Base-by-base conservation (phyloP, 176 grass and related monocot genomes). In the Tuctoria greenei region DNA sequence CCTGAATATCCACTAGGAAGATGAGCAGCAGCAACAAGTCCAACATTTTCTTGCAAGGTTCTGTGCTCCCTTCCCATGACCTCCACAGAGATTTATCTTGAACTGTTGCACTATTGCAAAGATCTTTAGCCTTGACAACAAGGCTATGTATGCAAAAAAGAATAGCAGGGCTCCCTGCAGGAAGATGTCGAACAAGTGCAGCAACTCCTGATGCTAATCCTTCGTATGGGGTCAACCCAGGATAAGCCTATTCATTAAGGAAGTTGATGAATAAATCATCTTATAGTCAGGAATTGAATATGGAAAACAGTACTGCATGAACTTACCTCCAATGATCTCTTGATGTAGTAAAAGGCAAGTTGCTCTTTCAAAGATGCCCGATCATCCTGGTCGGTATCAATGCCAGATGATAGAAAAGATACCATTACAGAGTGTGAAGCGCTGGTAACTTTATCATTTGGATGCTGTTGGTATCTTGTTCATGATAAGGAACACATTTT, bases 1-100 rank as follows among this genome's bases (percentile, higher is more conserved):
- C 95, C 91, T 98, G 91, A 87, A 98, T 92, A 90, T 98, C 95
- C 20, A 94, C 82, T 28, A 98, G 82, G 88, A 86, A 90, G 69
- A 90, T 77, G 36, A 98, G 91, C 50, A 69, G 85, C 52, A 94
- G 91, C 70, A 90, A 82, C 64, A 98, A 66, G 83, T 98, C 89
- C 38, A 39, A 65, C n/a, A 84, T 61, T 79, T 92, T 98, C 72
- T 95, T 95, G 74, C 88, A 92, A 39, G 95, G 95, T 45, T 87
- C 89, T 43, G 80, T 92, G 79, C 81, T 94, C n/a, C 76, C 84
- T 85, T 98, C 95, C 95, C 95, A 98, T 82, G 87, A 94, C 17
- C 86, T 98, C 91, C 91, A 92, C 18, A 98, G 31, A 4, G 87
- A 83, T 73, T 83, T 69, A 85, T 93, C 86, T 40, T 83, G 80